These are phyloP conservation scores for Nissolia schottii DNA, from an alignment of 306 rosid species.

Conservation along the genomic window DNA sequence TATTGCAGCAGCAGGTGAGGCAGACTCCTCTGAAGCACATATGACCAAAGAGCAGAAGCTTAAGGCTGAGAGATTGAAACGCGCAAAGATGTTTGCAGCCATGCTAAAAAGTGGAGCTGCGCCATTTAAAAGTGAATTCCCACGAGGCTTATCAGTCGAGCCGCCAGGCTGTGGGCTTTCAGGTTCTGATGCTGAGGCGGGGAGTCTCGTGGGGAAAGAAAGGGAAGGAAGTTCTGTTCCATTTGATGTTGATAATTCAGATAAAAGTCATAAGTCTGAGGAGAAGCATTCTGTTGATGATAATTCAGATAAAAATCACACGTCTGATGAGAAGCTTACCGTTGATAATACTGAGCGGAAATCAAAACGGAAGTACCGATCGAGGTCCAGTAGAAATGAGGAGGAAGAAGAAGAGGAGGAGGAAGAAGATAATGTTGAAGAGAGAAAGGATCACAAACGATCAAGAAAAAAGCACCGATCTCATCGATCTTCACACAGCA, in stretches of 20 bases:
- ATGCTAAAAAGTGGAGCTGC: slow-evolving; percentile 64
- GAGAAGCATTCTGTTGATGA: slow-evolving; percentile 35
- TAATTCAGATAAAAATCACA: slow-evolving; percentile 35
- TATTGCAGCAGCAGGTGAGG: slow-evolving; percentile 66
- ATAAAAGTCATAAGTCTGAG: slow-evolving; percentile 36
- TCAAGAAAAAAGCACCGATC: slow-evolving; percentile 55
- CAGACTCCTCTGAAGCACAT: slow-evolving; percentile 77
- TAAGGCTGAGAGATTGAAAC: slow-evolving; percentile 84
- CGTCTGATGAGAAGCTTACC: slow-evolving; percentile 31
- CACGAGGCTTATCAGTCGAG: slow-evolving; percentile 48
- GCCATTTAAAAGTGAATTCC: slow-evolving; percentile 43
- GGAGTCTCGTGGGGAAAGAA: slow-evolving; percentile 44
- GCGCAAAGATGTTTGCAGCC: slow-evolving; percentile 82
- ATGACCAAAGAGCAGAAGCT: slow-evolving; percentile 71
- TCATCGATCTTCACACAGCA: slow-evolving; percentile 46
- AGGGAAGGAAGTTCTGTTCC: slow-evolving; percentile 76
- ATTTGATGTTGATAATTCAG: slow-evolving; percentile 40
- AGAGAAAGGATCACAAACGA: slow-evolving; percentile 39
- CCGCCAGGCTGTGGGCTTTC: slow-evolving; percentile 57
- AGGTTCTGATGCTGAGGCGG: slow-evolving; percentile 45
- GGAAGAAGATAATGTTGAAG: slow-evolving; percentile 29
- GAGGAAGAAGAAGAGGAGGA: slow-evolving; percentile 26
- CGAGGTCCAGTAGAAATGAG: slow-evolving; percentile 49
- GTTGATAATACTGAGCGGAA: slow-evolving; percentile 39
- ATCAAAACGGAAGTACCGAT: slow-evolving; percentile 54